These are phyloP conservation scores for Bonnemaisonia californica DNA, from an alignment of 31 red algal species.

Conservation along the genomic window DNA sequence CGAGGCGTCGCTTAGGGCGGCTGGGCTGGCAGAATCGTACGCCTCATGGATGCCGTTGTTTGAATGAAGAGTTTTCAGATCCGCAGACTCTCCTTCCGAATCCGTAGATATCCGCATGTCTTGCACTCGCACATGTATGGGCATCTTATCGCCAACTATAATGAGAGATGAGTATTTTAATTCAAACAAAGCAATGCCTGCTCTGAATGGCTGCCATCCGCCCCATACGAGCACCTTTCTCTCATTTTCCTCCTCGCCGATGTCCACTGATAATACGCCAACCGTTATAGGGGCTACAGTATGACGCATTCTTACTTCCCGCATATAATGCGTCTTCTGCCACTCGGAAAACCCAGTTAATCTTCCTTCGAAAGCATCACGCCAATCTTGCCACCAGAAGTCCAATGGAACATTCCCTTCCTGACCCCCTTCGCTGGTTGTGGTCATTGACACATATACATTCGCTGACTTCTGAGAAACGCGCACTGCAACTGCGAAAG, in stretches of 20 bases:
- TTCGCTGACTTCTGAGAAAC: neutral
- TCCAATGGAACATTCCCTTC: neutral
- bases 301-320: constrained; percentile 24
- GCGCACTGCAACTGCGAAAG: neutral
- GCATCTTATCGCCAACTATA: constrained; percentile 63
- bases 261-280: constrained; percentile 14
- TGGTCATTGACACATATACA: neutral
- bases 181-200: constrained; percentile 62
- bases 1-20: neutral
- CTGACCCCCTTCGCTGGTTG: neutral
- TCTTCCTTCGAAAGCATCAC: constrained; percentile 61
- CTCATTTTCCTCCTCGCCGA: constrained; percentile 28
- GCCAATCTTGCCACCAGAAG: constrained; percentile 71
- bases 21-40: neutral
- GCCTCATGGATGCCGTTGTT: neutral
- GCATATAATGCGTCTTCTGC: constrained; percentile 65
- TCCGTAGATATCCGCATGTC: neutral
- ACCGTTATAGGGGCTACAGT: constrained; percentile 20
- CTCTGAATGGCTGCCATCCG: constrained; percentile 66
- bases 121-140: constrained; percentile 1
- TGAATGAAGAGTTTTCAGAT: neutral
- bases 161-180: constrained; percentile 63
- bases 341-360: constrained; percentile 50
- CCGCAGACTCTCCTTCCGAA: neutral
- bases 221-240: constrained; percentile 38